Evolutionary conservation across 1,284 basidiomycete genomes (phyloP), one percentile per base, ranked within the genome.

Genomic region (Ceratobasidium papillatum): DNA sequence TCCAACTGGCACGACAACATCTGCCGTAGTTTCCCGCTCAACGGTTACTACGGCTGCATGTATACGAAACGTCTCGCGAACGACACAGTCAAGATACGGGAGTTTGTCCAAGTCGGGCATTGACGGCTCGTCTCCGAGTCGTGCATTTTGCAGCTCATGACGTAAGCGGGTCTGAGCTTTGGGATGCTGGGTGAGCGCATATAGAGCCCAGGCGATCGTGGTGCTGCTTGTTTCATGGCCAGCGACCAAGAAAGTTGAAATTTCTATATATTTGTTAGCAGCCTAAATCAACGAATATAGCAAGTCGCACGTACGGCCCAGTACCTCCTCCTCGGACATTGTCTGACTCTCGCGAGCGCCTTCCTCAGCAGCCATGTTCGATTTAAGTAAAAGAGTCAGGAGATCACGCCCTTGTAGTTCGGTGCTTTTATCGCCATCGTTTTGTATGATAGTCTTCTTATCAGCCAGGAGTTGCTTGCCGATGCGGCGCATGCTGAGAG

Each of bases 131-230:
- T 90, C 87, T 9, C 79, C 80, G 1, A 75, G 59, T 0, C 82
- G 79, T 0, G 76, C 75, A 12, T 61, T 0, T 84, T 85, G 78
- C 0, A 93, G 83, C 80, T 97, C 95, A 2, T 87, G 84, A 0
- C 93, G 88, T 0, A 96, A 86, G 77, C 88, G 89, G 12, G 79
- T 81, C 80, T 96, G 94, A 0, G 89, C 82, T 0, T 85, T 83
- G 0, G 85, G 87, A 65, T 87, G 77, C 52, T 85, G 83, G 0
- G 88, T 81, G 3, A 96, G 86, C 0, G 87, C 86, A 80, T 86
- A 91, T 0, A 95, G 82, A 0, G 88, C 87, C 87, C 87, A 89
- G 2, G 85, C 34, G n/a, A 14, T 51, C 2, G 62, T 52, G 17
- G 59, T 43, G 22, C 32, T 54, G 14, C 66, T 75, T 1, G 74